Base-by-base conservation (phyloP, 768 basidiomycete genomes). In the Pulveroboletus frians region DNA sequence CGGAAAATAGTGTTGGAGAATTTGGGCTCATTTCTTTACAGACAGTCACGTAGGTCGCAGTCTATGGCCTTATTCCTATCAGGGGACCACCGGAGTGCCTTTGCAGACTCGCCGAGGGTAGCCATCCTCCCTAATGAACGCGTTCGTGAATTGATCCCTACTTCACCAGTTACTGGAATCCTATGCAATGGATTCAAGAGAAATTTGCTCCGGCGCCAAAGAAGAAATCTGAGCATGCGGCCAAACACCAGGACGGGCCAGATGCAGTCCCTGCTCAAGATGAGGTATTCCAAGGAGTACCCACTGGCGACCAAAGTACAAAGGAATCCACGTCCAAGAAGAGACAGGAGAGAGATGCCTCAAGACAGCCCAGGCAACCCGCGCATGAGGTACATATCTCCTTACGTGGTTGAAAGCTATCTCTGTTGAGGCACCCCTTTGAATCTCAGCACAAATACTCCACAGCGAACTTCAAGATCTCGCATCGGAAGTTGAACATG, bases 391-490 rank as follows among this genome's bases (percentile, higher is more conserved):
- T 68, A 56, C 31, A 7, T 14, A 31, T 37, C 45, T 20, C 40
- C 39, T 35, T 34, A 10, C 31, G 26, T 47, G 5, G 27, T 7
- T 17, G 31, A 45, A 42, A 17, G 17, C 23, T n/a, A 36, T 45
- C 9, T 43, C 9, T 40, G 15, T 34, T 50, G 43, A 55, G 43
- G 58, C 54, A 14, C 31, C n/a, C 31, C 23, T 38, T 30, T 36
- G 47, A 27, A 47, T 45, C 43, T 35, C 52, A 96, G 92, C 92
- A 95, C 73, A 88, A 91, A 74, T 92, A 90, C 67, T 91, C 89
- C 18, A 97, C 94, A 0, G 83, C 87, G 15, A 83, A 82, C 65
- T 95, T 96, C 76, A 94, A 93, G 70, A 90, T 93, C 37, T 95
- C 92, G 4, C 88, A 85, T 59, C 81, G 94, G 48, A 99, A 97